Conservation (phyloP, 176 grass and related monocot species). For the Chloris gayana region DNA sequence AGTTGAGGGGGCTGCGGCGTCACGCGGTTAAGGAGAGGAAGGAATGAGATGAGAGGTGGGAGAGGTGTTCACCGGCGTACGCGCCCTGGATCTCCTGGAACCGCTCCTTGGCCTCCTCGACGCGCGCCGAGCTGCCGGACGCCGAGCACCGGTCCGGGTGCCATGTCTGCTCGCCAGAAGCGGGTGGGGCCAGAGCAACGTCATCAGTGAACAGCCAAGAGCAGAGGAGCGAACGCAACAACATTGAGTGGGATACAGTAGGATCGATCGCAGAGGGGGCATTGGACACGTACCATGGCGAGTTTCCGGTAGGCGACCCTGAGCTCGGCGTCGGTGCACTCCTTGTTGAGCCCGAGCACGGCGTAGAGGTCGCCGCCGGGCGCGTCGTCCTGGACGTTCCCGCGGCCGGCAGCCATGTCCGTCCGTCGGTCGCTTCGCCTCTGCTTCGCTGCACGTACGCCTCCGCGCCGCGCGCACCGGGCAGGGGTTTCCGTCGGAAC, state of each 20-base stretch:
- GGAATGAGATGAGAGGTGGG: neutral
- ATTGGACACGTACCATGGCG: slow-evolving; percentile 50
- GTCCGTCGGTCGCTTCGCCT: neutral
- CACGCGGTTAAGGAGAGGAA: no score
- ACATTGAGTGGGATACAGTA: neutral
- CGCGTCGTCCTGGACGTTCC: neutral
- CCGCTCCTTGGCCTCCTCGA: slow-evolving; percentile 73
- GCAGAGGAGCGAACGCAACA: neutral
- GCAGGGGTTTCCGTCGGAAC: no score
- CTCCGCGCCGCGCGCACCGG: no score
- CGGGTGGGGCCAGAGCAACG: neutral
- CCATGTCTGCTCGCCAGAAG: slow-evolving; percentile 53
- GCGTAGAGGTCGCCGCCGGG: slow-evolving; percentile 60
- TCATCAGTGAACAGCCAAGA: neutral
- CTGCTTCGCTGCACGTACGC: neutral
- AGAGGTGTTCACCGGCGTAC: slow-evolving; percentile 51
- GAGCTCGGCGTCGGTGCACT: slow-evolving; percentile 79
- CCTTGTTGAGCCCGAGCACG: slow-evolving; percentile 70
- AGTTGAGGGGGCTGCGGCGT: neutral
- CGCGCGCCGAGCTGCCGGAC: slow-evolving; percentile 45
- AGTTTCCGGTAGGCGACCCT: slow-evolving; percentile 70
- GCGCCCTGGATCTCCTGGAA: slow-evolving; percentile 89
- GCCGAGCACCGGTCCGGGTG: slow-evolving; percentile 76
- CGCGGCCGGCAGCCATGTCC: slow-evolving; percentile 21
- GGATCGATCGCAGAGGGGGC: no score